Base-by-base conservation (phyloP, 352 stramenopile species). In the Pythium brassicae region DNA sequence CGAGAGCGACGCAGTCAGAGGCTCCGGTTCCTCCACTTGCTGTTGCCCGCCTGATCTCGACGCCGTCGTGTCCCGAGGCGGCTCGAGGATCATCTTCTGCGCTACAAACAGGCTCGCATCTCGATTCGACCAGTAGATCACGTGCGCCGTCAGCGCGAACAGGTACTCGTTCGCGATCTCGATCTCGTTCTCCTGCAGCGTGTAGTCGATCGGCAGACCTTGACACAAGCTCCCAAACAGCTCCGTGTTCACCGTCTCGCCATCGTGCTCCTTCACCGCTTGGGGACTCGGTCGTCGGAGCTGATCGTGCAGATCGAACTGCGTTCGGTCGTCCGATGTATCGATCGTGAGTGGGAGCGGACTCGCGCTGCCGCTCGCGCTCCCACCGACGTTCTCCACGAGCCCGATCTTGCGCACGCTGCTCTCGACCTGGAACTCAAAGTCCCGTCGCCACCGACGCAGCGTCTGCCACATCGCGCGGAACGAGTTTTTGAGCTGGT, bases 91-190 rank as follows among this genome's bases (percentile, higher is more conserved):
- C 55, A 92, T 72, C 52, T 97, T 91, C 53, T 93, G 83, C 48
- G 89, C 89, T 26, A 97, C 72, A 65, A 97, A 97, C 17, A 97
- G 57, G 69, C 86, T 97, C 52, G 92, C 78, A 62, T 97, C 91
- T 47, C 90, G 89, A 55, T 97, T 94, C 26, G 68, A 67, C 91
- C 91, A 97, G 65, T 97, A 97, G 48, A 93, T 95, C 50, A 92
- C 88, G 69, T 97, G 91, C 29, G 91, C 88, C 27, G 83, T 94
- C 50, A 97, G 70, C 34, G 91, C 91, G 32, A 96, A 95, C 42
- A 97, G 71, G 64, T 97, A 97, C 68, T 97, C 89, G 68, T 97
- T 97, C 11, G 91, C 86, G 58, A 86, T 96, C 70, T 97, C 91
- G 47, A 97, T 95, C 66, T 97, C 91, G 61, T 94, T 96, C 62